Evolutionary conservation across 805 yeast species (phyloP).

Genomic region (Saccharomycopsis guyanensis): DNA sequence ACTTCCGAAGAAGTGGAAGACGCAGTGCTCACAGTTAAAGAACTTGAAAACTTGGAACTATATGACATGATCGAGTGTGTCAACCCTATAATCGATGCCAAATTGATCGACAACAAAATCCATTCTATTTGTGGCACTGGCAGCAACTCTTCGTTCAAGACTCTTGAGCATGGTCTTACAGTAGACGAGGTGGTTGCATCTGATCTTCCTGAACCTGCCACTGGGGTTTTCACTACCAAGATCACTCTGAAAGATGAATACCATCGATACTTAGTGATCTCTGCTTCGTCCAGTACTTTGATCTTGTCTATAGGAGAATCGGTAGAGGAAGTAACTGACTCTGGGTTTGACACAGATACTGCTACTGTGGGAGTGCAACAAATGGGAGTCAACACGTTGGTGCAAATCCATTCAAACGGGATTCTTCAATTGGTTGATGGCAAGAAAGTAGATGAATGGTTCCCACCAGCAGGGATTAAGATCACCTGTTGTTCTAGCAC

Average conservation of each 20-base stretch:
- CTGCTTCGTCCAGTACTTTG: conserved; percentile 59
- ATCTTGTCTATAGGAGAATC: conserved; percentile 73
- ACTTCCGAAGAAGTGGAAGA: conserved; percentile 30
- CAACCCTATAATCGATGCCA: conserved; percentile 46
- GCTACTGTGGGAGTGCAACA: conserved; percentile 64
- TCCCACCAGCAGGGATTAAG: conserved; percentile 68
- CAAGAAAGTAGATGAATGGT: conserved; percentile 55
- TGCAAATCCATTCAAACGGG: conserved; percentile 70
- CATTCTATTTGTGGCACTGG: conserved; percentile 37
- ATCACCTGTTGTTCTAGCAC: conserved; percentile 57
- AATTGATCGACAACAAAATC: conserved; percentile 28
- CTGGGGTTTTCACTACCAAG: conserved; percentile 57
- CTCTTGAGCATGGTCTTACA: conserved; percentile 49
- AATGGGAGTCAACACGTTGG: conserved; percentile 52
- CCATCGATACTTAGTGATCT: conserved; percentile 60
- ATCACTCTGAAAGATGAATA: conserved; percentile 34
- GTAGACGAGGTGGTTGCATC: conserved; percentile 62
- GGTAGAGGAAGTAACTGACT: conserved; percentile 65
- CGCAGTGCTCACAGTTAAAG: conserved; percentile 23
- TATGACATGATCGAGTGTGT: conserved; percentile 39
- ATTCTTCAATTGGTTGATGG: conserved; percentile 45
- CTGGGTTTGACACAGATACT: conserved; percentile 48
- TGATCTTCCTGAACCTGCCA: conserved; percentile 62
- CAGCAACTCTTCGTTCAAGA: conserved; percentile 39
- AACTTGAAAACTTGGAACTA: conserved; percentile 44